phyloP scores from a whole-genome alignment of 345 rosid genomes.

The Ceriops zippeliana region DNA sequence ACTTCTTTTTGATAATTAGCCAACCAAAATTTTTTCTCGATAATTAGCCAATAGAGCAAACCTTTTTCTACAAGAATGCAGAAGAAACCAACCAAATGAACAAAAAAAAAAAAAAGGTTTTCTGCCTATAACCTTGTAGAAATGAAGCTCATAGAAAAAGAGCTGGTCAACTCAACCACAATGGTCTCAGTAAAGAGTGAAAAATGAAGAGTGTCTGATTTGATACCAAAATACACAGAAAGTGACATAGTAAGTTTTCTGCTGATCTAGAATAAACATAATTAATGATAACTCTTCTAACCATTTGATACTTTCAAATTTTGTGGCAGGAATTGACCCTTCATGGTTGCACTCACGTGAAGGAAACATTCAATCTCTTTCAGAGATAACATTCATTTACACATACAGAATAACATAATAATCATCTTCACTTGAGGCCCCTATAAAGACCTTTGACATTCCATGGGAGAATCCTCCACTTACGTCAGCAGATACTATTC shows the following conservation, averaged over 20 bases:
- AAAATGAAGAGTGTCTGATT: neutral
- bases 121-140: neutral
- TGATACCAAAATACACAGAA: neutral
- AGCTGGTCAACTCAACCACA: neutral
- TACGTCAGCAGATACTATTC: too few species aligned
- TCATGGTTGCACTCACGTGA: too few species aligned
- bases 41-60: too few species aligned
- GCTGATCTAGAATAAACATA: neutral
- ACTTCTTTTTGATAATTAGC: neutral
- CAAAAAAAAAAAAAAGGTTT: neutral
- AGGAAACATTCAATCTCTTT: too few species aligned
- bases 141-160: neutral
- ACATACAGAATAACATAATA: too few species aligned
- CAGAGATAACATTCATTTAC: too few species aligned
- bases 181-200: neutral
- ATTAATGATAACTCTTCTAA: neutral
- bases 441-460: too few species aligned
- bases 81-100: conserved; percentile 7
- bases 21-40: too few species aligned
- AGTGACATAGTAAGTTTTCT: neutral
- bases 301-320: neutral
- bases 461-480: too few species aligned
- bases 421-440: too few species aligned
- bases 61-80: neutral
- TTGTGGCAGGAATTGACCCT: too few species aligned